Percentiles rank a stretch among this genome's conserved stretches.
phyloP scores from a whole-genome alignment of 2,329 filamentous ascomycete genomes.

The Acrodontium crateriforme region DNA sequence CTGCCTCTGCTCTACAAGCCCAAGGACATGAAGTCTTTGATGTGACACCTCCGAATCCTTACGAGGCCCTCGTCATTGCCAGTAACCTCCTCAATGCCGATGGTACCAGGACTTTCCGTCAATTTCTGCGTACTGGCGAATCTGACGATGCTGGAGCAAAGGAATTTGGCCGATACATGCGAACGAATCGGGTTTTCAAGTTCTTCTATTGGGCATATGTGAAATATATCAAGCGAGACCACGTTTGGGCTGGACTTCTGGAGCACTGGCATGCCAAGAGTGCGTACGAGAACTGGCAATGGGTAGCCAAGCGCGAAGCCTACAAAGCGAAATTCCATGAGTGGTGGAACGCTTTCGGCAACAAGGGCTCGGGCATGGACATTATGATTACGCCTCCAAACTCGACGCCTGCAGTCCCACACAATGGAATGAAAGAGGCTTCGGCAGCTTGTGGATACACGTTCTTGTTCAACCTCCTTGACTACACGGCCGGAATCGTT shows the following conservation, averaged over 20 bases:
- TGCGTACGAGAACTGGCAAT: conserved; percentile 67
- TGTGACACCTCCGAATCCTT: conserved; percentile 42
- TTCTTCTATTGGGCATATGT: conserved; percentile 83
- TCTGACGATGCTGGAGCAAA: conserved; percentile 64
- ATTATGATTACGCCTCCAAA: conserved; percentile 76
- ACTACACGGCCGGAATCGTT: conserved; percentile 71
- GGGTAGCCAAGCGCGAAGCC: conserved; percentile 61
- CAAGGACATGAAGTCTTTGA: conserved; percentile 64
- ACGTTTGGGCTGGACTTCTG: conserved; percentile 65
- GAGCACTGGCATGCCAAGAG: conserved; percentile 59
- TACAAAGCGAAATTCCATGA: conserved; percentile 69
- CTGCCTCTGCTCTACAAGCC: conserved; percentile 51
- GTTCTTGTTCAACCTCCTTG: conserved; percentile 82
- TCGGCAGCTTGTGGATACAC: conserved; percentile 84
- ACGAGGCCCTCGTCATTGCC: conserved; percentile 62
- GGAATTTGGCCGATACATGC: conserved; percentile 62
- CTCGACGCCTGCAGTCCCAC: conserved; percentile 76
- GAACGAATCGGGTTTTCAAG: conserved; percentile 58
- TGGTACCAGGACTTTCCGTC: conserved; percentile 66
- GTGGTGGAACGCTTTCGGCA: conserved; percentile 62
- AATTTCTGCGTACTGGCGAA: conserved; percentile 63
- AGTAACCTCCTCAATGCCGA: conserved; percentile 74
- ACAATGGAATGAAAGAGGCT: conserved; percentile 73
- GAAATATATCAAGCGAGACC: conserved; percentile 65
- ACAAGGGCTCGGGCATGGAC: conserved; percentile 40